Evolutionary conservation across 495 filamentous ascomycete species (phyloP), one percentile per base, ranked within the genome.

Genomic region (Ramalina peruviana): DNA sequence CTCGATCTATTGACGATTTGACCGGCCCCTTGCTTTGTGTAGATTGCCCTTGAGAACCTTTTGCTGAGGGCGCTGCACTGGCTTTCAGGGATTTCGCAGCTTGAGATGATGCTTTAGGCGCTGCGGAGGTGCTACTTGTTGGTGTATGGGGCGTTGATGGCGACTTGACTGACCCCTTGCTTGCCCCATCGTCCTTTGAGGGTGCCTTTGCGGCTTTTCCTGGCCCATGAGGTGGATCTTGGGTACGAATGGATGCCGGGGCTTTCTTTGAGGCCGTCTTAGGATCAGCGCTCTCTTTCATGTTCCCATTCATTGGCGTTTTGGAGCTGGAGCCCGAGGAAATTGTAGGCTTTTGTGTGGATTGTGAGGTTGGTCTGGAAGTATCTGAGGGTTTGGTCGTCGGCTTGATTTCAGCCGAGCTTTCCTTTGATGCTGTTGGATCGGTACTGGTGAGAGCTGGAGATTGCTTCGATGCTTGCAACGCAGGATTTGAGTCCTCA

Each of bases 141-240:
- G 23, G 59, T 52, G 17, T 60, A 48, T 30, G 46, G 46, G 36
- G 54, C 43, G 48, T 65, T 59, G 52, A 41, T 57, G 48, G 65
- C 30, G 41, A 65, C 65, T 61, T 64, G 64, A 54, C 23, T 53
- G 50, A 56, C 40, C 38, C 57, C 39, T 11, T 58, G 57, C 38
- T 68, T 77, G 27, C 61, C 51, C 60, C 20, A 67, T 58, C 38
- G 68, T 63, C 20, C 61, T 64, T n/a, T 68, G 65, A 19, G 68
- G 65, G 27, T 61, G 63, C 52, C 71, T 72, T 62, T 3, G 63
- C 54, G 25, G 63, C 57, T 52, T 68, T 71, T 11, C 58, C 55
- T 39, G 63, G 40, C 19, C 53, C 42, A 42, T 11, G 5, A 33
- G 30, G 9, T 33, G 7, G 6, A 17, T 41, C 21, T 41, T 41